These are phyloP conservation scores for Climacium dendroides DNA, from an alignment of 225 moss, liverwort and hornwort genomes.

Conservation along the genomic window DNA sequence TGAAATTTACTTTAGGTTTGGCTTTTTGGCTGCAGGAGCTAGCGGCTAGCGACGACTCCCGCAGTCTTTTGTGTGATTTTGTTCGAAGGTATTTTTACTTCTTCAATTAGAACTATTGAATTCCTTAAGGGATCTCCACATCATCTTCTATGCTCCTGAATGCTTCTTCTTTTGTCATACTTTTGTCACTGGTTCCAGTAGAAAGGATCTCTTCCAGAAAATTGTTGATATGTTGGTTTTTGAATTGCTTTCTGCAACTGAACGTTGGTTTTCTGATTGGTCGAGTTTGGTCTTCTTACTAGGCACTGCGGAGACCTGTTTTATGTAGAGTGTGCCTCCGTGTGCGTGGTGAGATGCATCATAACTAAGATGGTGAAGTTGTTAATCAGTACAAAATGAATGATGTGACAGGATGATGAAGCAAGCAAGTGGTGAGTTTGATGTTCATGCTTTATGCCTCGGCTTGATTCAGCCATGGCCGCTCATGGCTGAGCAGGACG, in stretches of 20 bases:
- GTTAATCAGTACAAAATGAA: background rate
- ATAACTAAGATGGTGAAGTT: background rate
- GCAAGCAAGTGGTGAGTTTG: constrained; percentile 88
- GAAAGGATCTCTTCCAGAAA: background rate
- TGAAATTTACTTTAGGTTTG: background rate
- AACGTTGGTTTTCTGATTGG: background rate
- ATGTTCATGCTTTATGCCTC: constrained; percentile 89
- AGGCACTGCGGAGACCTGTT: background rate
- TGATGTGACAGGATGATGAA: constrained; percentile 75
- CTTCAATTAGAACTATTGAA: background rate
- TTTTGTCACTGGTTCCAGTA: background rate
- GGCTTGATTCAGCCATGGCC: constrained; percentile 98
- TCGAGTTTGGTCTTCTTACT: background rate
- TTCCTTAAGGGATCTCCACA: background rate
- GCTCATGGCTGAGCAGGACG: constrained; percentile 95
- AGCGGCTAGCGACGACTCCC: constrained; percentile 88
- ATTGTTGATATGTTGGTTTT: background rate
- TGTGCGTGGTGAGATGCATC: background rate
- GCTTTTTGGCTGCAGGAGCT: constrained; percentile 54
- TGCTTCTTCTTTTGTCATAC: background rate
- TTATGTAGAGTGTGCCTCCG: background rate
- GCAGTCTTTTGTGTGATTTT: constrained; percentile 72
- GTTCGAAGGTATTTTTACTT: constrained; percentile 54
- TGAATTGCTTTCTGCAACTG: background rate
- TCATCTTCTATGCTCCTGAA: background rate